Conservation (phyloP, 768 basidiomycete genomes). For the Sistotremastrum niveocremeum region DNA sequence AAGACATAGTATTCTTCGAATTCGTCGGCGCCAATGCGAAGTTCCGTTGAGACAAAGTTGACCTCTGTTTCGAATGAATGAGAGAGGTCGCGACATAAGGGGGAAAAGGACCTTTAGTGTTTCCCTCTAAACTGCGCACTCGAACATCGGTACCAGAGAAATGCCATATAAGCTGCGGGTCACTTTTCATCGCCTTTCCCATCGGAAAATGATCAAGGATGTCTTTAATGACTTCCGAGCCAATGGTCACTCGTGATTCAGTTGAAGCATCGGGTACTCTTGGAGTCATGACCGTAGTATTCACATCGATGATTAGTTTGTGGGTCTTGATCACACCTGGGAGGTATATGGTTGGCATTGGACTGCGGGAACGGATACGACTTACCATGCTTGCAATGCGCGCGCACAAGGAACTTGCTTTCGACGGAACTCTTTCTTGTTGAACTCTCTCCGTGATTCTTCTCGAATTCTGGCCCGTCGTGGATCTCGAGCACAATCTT, state of each 20-base stretch:
- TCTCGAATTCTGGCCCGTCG: slow-evolving; percentile 28
- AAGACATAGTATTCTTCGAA: slow-evolving; percentile 66
- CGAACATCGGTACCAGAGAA: slow-evolving; percentile 56
- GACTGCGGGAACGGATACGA: background rate
- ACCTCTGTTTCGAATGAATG: slow-evolving; percentile 26
- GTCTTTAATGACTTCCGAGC: slow-evolving; percentile 58
- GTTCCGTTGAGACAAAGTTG: slow-evolving; percentile 58
- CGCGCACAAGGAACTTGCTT: slow-evolving; percentile 54
- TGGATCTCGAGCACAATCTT: slow-evolving; percentile 60
- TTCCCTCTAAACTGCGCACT: slow-evolving; percentile 48
- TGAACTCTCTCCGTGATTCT: slow-evolving; percentile 21
- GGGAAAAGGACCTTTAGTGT: background rate
- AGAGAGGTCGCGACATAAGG: background rate
- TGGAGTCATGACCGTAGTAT: slow-evolving; percentile 49
- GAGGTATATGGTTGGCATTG: background rate
- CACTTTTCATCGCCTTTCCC: slow-evolving; percentile 45
- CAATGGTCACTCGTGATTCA: slow-evolving; percentile 58
- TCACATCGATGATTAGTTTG: slow-evolving; percentile 45
- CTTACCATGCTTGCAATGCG: slow-evolving; percentile 77
- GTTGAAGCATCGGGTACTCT: slow-evolving; percentile 41
- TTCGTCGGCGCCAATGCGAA: slow-evolving; percentile 64
- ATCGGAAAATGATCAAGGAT: slow-evolving; percentile 73
- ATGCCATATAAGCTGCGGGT: slow-evolving; percentile 74
- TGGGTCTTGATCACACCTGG: slow-evolving; percentile 76
- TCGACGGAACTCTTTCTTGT: slow-evolving; percentile 47